Evolutionary conservation across 306 rosid species (phyloP).

Genomic region (Sicyos baderoa): DNA sequence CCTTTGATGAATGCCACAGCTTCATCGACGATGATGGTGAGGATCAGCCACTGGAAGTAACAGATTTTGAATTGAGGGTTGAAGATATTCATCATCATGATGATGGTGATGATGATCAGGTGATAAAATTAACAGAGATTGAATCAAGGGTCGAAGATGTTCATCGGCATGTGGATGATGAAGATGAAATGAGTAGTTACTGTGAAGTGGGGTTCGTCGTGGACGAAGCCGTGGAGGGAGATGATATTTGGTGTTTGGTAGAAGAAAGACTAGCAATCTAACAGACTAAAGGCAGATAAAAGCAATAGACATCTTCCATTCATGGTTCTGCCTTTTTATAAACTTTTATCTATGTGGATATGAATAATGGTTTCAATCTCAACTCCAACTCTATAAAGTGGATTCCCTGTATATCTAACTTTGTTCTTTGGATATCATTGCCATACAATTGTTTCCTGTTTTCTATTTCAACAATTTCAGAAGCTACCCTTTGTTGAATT

Average conservation of each 20-base stretch:
- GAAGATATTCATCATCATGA: slow-evolving; percentile 12
- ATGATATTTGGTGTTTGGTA: slow-evolving; percentile 50
- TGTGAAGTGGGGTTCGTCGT: slow-evolving; percentile 27
- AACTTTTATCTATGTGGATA: background rate
- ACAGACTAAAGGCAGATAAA: background rate
- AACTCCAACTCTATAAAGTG: background rate
- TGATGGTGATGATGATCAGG: slow-evolving; percentile 7
- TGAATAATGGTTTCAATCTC: slow-evolving; percentile 10
- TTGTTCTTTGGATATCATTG: background rate
- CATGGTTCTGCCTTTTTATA: background rate
- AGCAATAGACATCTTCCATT: background rate
- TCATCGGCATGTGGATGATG: slow-evolving; percentile 15
- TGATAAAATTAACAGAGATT: background rate
- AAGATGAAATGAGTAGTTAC: slow-evolving; percentile 28
- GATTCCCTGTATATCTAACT: background rate
- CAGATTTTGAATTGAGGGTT: background rate
- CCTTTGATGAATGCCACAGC: slow-evolving; percentile 18
- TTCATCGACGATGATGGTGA: slow-evolving; percentile 7
- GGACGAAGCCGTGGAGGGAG: slow-evolving; percentile 33
- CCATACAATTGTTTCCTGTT: background rate
- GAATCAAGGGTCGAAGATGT: slow-evolving; percentile 3
- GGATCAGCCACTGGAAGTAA: background rate
- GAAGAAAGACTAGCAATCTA: slow-evolving; percentile 18
- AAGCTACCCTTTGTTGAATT: background rate
- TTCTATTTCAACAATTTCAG: background rate